phyloP scores from a whole-genome alignment of 1,139 yeast genomes.

The Lodderomyces jiufengensis region DNA sequence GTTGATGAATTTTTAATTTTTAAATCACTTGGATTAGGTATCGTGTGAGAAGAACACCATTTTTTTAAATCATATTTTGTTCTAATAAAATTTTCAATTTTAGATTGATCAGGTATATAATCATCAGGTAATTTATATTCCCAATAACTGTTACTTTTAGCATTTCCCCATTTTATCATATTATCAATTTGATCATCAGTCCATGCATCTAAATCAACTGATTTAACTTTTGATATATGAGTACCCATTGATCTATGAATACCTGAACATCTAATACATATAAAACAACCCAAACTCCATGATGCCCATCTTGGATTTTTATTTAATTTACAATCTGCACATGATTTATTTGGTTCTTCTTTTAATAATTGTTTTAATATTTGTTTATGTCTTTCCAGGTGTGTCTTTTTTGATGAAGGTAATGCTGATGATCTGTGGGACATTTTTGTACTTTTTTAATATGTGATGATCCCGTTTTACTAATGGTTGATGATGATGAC shows the following conservation, averaged over 20 bases:
- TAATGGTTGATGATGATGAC: too few species aligned
- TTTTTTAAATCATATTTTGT: constrained; percentile 88
- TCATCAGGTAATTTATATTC: constrained; percentile 70
- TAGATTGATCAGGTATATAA: constrained; percentile 79
- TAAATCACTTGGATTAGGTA: constrained; percentile 59
- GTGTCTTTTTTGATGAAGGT: constrained; percentile 43
- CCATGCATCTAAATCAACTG: constrained; percentile 96
- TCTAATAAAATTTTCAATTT: constrained; percentile 83
- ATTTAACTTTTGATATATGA: constrained; percentile 80
- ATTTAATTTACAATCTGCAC: constrained; percentile 89
- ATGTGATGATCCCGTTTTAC: too few species aligned
- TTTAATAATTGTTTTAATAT: constrained; percentile 69
- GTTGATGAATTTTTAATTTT: constrained; percentile 9
- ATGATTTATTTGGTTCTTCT: constrained; percentile 70
- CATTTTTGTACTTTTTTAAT: constrained; percentile 8
- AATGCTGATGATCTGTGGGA: constrained; percentile 21
- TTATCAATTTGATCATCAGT: constrained; percentile 84
- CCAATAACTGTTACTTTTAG: constrained; percentile 74
- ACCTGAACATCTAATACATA: constrained; percentile 91
- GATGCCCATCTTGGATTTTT: constrained; percentile 97
- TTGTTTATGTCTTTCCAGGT: constrained; percentile 57
- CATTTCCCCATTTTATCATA: constrained; percentile 87
- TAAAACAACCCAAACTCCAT: constrained; percentile 90
- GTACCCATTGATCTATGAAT: constrained; percentile 95
- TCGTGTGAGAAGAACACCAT: constrained; percentile 57